Evolutionary conservation across 2,329 filamentous ascomycete species (phyloP).

Genomic region (Zymoseptoria ardabiliae): DNA sequence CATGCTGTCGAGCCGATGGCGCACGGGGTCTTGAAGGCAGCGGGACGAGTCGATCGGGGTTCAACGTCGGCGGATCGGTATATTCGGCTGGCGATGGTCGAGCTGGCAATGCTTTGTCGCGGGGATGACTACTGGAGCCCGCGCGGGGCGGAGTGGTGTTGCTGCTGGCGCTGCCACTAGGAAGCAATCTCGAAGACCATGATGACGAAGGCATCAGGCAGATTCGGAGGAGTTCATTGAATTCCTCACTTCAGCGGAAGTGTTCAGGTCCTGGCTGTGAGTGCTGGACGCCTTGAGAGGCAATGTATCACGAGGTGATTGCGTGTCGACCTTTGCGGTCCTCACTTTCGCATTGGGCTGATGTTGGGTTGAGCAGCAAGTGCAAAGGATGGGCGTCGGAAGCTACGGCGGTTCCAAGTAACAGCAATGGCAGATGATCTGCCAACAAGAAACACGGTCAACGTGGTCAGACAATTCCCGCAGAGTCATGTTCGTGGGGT

Average conservation of each 20-base stretch:
- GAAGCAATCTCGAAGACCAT: slow-evolving; percentile 28
- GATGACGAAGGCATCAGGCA: slow-evolving; percentile 26
- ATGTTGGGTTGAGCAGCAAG: neutral
- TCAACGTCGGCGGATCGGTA: slow-evolving; percentile 19
- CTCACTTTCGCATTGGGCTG: neutral
- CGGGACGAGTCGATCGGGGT: slow-evolving; percentile 14
- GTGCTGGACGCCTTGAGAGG: neutral
- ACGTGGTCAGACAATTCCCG: too few species aligned
- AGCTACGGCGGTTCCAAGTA: neutral
- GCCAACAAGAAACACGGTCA: neutral
- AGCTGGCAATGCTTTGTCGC: slow-evolving; percentile 20
- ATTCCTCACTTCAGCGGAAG: neutral
- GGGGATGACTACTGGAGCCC: slow-evolving; percentile 8
- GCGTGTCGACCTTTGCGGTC: neutral
- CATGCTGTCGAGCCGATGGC: slow-evolving; percentile 17
- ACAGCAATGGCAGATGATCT: neutral
- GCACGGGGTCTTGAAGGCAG: slow-evolving; percentile 16
- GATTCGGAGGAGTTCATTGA: neutral
- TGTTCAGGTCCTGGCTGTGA: neutral
- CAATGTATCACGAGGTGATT: neutral
- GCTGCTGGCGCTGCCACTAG: slow-evolving; percentile 16
- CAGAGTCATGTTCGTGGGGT: neutral
- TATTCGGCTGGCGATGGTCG: slow-evolving; percentile 12
- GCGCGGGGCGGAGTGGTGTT: slow-evolving; percentile 11
- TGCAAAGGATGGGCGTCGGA: neutral